Conservation (phyloP, 129 eudicot genomes). For the Chrysanthemum seticuspe region DNA sequence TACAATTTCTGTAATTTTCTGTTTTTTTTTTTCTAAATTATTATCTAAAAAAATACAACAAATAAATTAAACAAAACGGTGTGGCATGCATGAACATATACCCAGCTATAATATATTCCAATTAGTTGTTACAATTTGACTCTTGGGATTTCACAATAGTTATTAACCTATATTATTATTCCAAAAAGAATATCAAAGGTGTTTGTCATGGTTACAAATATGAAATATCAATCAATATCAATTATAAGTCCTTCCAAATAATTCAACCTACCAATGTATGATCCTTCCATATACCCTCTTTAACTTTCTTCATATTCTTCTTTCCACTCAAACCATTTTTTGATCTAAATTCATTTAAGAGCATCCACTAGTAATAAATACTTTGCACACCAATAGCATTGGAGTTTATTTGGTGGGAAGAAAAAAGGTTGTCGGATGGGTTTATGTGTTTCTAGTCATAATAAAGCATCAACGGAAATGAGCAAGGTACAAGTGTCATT, state of each 20-base stretch:
- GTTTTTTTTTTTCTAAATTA: neutral
- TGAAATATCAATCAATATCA: slow-evolving; percentile 5
- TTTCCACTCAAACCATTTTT: slow-evolving; percentile 17
- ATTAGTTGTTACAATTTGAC: slow-evolving; percentile 20
- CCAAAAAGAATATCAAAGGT: slow-evolving; percentile 10
- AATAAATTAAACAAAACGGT: neutral
- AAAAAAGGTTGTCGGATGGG: slow-evolving; percentile 44
- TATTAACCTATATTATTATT: neutral
- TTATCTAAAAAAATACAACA: neutral
- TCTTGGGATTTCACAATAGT: slow-evolving; percentile 2
- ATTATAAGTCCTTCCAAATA: slow-evolving; percentile 17
- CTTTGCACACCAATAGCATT: neutral
- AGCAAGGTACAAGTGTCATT: slow-evolving; percentile 26
- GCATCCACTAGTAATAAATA: slow-evolving; percentile 25
- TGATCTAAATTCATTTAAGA: slow-evolving; percentile 1
- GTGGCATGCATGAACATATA: slow-evolving; percentile 29
- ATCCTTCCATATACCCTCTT: slow-evolving; percentile 13
- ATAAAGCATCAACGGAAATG: neutral
- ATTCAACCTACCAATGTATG: neutral
- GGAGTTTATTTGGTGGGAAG: slow-evolving; percentile 11
- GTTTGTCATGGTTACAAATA: neutral
- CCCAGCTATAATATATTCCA: neutral
- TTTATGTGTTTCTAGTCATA: slow-evolving; percentile 42
- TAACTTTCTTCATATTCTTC: slow-evolving; percentile 18
- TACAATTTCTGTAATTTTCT: neutral